Evolutionary conservation across 805 yeast genomes (phyloP), one percentile per base, ranked within the genome.

Genomic region (Kazachstania bromeliacearum): DNA sequence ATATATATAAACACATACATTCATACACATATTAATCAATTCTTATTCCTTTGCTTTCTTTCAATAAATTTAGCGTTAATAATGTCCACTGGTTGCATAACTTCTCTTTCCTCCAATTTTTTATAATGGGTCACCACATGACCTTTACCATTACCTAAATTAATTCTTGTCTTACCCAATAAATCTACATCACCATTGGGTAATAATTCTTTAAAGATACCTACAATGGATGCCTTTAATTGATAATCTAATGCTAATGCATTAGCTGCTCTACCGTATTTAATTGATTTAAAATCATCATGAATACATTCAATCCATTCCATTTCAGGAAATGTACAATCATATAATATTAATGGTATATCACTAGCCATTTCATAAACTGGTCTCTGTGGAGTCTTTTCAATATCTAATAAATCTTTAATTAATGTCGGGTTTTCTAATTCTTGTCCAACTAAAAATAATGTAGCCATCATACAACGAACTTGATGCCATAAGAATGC

Each of bases 401-500:
- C 66, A 1, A 74, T 61, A 48, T 89, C 71, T 30, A 88, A 55
- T 40, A 92, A 61, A 2, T 74, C 69, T 9, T 58, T 56, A 2
- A 92, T 65, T 0, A 85, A 57, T 1, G 57, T 50, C 0, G 85
- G 79, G 0, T 54, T 38, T 56, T 92, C 98, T 15, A 73, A 67
- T 12, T 66, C 65, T 57, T 87, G 95, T 0, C 96, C 98, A 6
- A 87, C 77, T 17, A 81, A 59, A 36, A 92, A 74, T 38, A 92
- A 56, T 8, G 82, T 66, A 0, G 95, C 95, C 64, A 87, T 74
- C 92, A 92, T 92, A 47, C 95, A 87, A 39, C 98, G 72, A 14
- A 92, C 98, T 59, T 92, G 98, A 56, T 92, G 97, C 97, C 97
- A 92, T 38, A 92, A 61, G 48, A 92, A 92, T 7, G 97, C 98